Percentiles rank a stretch among this genome's conserved stretches.
phyloP scores from a whole-genome alignment of 1,284 basidiomycete genomes.

The Cutaneotrichosporon cyanovorans region DNA sequence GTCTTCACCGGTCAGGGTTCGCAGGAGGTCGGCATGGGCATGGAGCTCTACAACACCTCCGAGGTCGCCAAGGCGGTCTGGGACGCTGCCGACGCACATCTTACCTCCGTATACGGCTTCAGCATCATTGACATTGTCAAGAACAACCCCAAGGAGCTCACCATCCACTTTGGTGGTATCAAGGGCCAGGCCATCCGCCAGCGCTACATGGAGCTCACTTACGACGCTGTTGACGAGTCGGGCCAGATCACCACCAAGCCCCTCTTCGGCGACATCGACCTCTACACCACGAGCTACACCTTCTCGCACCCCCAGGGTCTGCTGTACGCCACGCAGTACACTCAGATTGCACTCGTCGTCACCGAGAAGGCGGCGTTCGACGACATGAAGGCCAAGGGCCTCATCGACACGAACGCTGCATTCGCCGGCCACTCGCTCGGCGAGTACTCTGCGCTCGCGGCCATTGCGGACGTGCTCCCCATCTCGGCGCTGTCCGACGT shows the following conservation, averaged over 20 bases:
- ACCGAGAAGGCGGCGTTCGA: conserved; percentile 97
- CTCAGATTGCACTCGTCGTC: conserved; percentile 94
- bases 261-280: conserved; percentile 85
- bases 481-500: conserved; percentile 96
- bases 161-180: conserved; percentile 97
- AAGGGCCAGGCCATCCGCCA: conserved; percentile 96
- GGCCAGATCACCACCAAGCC: conserved; percentile 90
- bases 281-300: conserved; percentile 87
- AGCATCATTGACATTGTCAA: conserved; percentile 98
- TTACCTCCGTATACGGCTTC: conserved; percentile 89
- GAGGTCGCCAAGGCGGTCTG: conserved; percentile 91
- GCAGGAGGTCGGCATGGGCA: conserved; percentile 97
- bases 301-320: conserved; percentile 94
- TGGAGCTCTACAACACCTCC: conserved; percentile 92
- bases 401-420: conserved; percentile 82
- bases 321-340: conserved; percentile 95
- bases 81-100: conserved; percentile 90
- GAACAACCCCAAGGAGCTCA: conserved; percentile 94
- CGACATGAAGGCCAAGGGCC: conserved; percentile 92
- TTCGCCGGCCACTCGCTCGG: conserved; percentile 98
- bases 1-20: conserved; percentile 99
- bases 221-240: conserved; percentile 91
- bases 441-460: conserved; percentile 95
- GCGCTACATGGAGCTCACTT: conserved; percentile 98
- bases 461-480: conserved; percentile 89